Conservation (phyloP, 179 eudicot species). For the Pouteria campechiana region DNA sequence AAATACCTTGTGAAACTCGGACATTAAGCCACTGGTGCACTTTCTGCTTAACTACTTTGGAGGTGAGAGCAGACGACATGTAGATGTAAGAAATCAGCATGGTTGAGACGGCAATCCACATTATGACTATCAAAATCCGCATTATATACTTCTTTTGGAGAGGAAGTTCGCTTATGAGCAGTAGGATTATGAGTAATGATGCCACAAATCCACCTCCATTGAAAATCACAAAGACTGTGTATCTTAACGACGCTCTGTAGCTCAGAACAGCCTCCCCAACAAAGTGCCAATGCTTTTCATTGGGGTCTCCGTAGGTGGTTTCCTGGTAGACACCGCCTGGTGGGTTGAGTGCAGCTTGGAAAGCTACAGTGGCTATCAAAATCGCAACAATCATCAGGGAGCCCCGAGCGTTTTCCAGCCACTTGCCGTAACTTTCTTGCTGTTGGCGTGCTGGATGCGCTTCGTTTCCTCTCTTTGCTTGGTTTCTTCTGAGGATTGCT, state of each 20-base stretch:
- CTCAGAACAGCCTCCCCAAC: conserved; percentile 13
- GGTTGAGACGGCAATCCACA: conserved; percentile 11
- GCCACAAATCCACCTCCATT: conserved; percentile 10
- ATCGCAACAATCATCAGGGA: conserved; percentile 26
- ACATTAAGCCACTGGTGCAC: no score
- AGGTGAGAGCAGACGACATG: no score
- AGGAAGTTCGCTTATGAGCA: conserved; percentile 13
- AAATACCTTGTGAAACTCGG: no score
- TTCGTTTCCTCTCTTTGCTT: background rate
- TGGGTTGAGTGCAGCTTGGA: conserved; percentile 24
- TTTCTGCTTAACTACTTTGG: no score
- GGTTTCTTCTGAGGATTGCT: background rate
- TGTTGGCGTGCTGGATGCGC: no score
- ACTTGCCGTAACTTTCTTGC: conserved; percentile 3
- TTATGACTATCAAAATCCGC: conserved; percentile 15
- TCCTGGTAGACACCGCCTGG: conserved; percentile 27
- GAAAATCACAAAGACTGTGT: background rate
- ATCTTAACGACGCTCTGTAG: background rate
- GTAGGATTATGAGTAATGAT: conserved; percentile 10
- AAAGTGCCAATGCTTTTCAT: conserved; percentile 4
- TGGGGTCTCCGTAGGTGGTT: background rate
- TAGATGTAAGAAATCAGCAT: conserved; percentile 11
- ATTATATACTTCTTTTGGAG: conserved; percentile 8
- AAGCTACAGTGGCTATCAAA: conserved; percentile 31
- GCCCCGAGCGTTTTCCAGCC: conserved; percentile 17